Conservation (phyloP, 75 land plant species). For the Pinus albicaulis region DNA sequence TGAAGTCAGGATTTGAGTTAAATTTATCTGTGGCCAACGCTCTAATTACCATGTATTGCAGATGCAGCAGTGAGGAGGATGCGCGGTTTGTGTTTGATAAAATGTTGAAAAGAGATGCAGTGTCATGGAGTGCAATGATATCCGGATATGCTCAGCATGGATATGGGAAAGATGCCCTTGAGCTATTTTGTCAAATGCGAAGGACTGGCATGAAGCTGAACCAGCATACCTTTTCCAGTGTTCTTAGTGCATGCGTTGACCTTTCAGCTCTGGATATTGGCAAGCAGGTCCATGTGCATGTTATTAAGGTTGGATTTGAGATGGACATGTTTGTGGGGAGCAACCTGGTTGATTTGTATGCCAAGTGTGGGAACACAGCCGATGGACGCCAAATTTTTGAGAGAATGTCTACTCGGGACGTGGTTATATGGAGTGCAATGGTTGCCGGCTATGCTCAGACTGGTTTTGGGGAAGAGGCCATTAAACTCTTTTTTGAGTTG, state of each 20-base stretch:
- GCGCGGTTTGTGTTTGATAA: background rate
- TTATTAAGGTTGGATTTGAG: conserved; percentile 33
- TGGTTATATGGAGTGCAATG: conserved; percentile 55
- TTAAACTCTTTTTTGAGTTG: conserved; percentile 45
- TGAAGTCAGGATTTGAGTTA: background rate
- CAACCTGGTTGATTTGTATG: conserved; percentile 56
- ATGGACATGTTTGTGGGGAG: conserved; percentile 49
- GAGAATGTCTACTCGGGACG: conserved; percentile 40
- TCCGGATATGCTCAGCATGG: conserved; percentile 7
- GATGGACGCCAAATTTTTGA: conserved; percentile 47
- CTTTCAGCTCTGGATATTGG: conserved; percentile 48
- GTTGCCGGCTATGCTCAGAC: conserved; percentile 51
- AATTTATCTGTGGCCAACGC: background rate
- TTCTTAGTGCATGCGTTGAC: conserved; percentile 51
- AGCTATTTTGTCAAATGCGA: conserved; percentile 46
- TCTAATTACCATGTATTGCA: conserved; percentile 3
- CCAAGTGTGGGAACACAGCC: conserved; percentile 52
- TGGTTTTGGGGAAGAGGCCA: conserved; percentile 47
- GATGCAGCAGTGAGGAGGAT: background rate
- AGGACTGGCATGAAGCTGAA: conserved; percentile 39
- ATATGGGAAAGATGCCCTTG: conserved; percentile 25
- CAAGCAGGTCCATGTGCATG: conserved; percentile 44
- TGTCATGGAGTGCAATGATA: conserved; percentile 18
- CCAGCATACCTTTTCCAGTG: conserved; percentile 52
- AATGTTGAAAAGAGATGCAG: conserved; percentile 20